Evolutionary conservation across 2,329 filamentous ascomycete genomes (phyloP).

Genomic region (Cladosporium oxysporum): DNA sequence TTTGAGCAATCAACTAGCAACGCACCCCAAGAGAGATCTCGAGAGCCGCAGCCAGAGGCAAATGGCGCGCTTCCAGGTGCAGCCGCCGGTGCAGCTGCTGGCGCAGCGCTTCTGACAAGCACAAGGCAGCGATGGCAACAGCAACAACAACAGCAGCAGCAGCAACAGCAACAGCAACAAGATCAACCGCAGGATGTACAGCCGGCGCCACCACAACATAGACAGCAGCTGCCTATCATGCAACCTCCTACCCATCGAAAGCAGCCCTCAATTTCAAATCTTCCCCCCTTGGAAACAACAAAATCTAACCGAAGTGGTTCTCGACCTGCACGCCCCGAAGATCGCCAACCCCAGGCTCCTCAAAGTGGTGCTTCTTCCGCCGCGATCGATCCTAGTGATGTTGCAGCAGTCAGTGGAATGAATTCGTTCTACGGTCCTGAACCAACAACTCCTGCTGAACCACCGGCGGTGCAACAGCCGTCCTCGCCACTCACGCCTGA

Average conservation of each 20-base stretch:
- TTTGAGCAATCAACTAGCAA: constrained; percentile 12
- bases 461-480: constrained; percentile 22
- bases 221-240: neutral
- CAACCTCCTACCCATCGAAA: constrained; percentile 8
- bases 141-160: constrained; percentile 9
- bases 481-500: constrained; percentile 29
- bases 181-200: neutral
- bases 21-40: constrained; percentile 1
- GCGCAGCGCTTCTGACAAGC: constrained; percentile 13
- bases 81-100: constrained; percentile 13
- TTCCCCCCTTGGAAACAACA: constrained; percentile 23
- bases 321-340: constrained; percentile 13
- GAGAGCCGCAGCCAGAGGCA: neutral
- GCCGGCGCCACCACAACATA: constrained; percentile 4
- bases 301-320: constrained; percentile 1
- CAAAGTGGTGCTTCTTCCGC: constrained; percentile 28
- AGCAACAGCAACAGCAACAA: constrained; percentile 13
- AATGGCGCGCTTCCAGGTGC: constrained; percentile 8
- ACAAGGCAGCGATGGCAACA: constrained; percentile 20
- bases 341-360: constrained; percentile 22
- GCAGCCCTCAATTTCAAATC: constrained; percentile 14
- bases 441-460: constrained; percentile 15
- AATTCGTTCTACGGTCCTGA: constrained; percentile 32
- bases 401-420: constrained; percentile 28
- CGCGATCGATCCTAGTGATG: constrained; percentile 29